Evolutionary conservation across 495 filamentous ascomycete genomes (phyloP), one percentile per base, ranked within the genome.

Genomic region (Podospora pseudocomata): DNA sequence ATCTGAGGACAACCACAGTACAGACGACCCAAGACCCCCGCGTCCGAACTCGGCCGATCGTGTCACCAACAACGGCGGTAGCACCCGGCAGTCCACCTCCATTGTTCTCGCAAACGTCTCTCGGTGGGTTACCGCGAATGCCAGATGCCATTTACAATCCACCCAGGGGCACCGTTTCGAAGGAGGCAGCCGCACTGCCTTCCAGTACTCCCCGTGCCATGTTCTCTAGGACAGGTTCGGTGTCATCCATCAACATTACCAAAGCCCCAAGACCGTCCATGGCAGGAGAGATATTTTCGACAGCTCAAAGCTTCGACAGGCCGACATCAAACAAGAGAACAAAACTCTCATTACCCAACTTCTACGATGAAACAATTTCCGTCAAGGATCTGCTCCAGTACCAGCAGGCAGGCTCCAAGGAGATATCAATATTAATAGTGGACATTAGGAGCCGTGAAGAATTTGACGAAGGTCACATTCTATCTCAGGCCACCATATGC

Each of bases 141-240:
- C 94, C 94, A 18, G 92, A 90, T 73, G 92, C 93, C 15, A 89
- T 94, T 11, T 97, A 97, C 71, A 94, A 89, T 72, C 94, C 94
- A 19, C 79, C 78, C n/a, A 77, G 84, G 62, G 83, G 86, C 26
- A 88, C 84, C 60, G 77, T 86, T 59, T 83, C 81, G 54, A 85
- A 79, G 13, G 85, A 86, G 64, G 79, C 82, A 2, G 79, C 82
- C 18, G 81, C 82, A 39, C 74, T 84, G 23, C 80, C 82, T 7
- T 81, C 83, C 0, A 84, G 80, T 66, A 79, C 78, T 5, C 78
- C 83, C 26, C 80, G 82, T 3, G 80, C 80, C 34, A 79, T 83
- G 74, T 82, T 82, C 19, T 80, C 79, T n/a, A 75, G 83, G 39
- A 82, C 83, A 20, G 79, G 78, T 61, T 85, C 85, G 0, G 73